phyloP scores from a whole-genome alignment of 768 basidiomycete genomes.

The Clitopilus hobsonii region DNA sequence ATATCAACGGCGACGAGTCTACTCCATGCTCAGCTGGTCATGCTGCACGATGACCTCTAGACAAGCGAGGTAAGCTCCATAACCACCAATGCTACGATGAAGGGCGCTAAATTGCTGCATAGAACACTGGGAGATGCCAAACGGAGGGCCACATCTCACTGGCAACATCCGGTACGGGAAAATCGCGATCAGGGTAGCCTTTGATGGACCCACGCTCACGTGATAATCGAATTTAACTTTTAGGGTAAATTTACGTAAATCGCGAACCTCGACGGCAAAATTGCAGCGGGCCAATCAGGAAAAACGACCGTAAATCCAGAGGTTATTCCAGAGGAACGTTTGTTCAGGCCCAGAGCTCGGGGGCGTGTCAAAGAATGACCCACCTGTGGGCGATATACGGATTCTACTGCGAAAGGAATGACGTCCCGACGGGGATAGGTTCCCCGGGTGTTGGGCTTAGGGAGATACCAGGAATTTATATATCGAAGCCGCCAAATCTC shows the following conservation, averaged over 20 bases:
- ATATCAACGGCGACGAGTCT: background rate
- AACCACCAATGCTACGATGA: background rate
- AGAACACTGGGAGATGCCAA: no score
- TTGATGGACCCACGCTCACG: background rate
- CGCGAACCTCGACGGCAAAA: background rate
- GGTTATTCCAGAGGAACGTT: no score
- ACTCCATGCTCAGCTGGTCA: background rate
- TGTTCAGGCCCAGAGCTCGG: no score
- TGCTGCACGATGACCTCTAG: background rate
- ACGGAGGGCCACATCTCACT: no score
- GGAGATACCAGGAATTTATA: background rate
- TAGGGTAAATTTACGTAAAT: background rate
- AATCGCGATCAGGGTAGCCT: background rate
- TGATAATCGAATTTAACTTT: background rate
- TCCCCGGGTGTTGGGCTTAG: background rate
- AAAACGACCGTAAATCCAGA: no score
- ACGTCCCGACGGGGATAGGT: background rate
- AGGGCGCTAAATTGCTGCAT: background rate
- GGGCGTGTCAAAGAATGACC: no score
- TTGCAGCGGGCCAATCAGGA: background rate
- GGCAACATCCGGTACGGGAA: no score
- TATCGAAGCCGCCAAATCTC: background rate
- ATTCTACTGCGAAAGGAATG: background rate
- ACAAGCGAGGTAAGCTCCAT: background rate
- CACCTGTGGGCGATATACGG: no score